phyloP scores from a whole-genome alignment of 2,329 filamentous ascomycete genomes.

The Sordariomycetes sp. region DNA sequence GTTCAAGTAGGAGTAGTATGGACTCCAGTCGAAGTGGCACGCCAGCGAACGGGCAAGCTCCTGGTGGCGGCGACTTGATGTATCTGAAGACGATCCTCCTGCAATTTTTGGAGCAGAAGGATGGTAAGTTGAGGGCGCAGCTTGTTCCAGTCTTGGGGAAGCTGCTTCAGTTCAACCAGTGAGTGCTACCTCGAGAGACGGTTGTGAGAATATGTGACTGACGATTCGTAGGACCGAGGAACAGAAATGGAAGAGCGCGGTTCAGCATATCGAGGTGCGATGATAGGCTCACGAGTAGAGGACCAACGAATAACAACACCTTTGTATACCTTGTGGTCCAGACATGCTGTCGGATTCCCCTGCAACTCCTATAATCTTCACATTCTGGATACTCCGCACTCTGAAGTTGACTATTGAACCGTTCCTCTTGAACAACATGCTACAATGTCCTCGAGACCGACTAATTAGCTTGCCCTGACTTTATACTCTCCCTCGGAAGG shows the following conservation, averaged over 20 bases:
- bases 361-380: too few relatives aligned
- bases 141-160: constrained; percentile 70
- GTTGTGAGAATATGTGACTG: neutral
- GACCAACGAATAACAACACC: too few relatives aligned
- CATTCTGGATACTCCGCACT: too few relatives aligned
- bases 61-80: constrained; percentile 36
- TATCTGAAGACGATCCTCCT: constrained; percentile 76
- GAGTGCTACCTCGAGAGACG: constrained; percentile 23
- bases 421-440: too few relatives aligned
- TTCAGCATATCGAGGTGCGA: constrained; percentile 41
- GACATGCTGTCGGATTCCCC: too few relatives aligned
- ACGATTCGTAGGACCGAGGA: constrained; percentile 48
- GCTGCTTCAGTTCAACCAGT: constrained; percentile 70
- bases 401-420: too few relatives aligned
- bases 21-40: constrained; percentile 25
- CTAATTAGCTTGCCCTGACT: too few relatives aligned
- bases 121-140: constrained; percentile 66
- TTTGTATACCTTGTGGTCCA: too few relatives aligned
- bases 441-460: too few relatives aligned
- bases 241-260: constrained; percentile 76
- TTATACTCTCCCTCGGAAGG: too few relatives aligned
- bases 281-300: too few relatives aligned
- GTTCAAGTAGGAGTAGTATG: constrained; percentile 32
- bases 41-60: constrained; percentile 14
- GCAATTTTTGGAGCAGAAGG: constrained; percentile 74